Evolutionary conservation across 805 yeast species (phyloP), one percentile per base, ranked within the genome.

Genomic region (Pichia californica): DNA sequence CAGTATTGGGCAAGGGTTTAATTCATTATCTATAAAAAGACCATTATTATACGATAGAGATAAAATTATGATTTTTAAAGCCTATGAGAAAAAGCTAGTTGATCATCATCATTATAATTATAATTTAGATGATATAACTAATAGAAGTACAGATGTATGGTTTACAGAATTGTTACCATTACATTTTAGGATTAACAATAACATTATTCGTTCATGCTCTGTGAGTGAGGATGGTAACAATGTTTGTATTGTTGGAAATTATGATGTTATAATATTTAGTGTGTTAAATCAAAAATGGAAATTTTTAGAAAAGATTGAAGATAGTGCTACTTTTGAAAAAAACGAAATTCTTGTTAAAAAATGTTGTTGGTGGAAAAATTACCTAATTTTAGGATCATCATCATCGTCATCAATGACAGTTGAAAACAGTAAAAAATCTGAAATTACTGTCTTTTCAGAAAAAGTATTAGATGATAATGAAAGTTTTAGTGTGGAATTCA

Each of bases 181-280:
- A 4, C 51, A 58, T 19, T 76, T 76, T 47, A 59, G 65, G 33
- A 60, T 75, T 5, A 64, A 61, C 26, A 73, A 73, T 52, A 59
- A 67, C 61, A 71, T 70, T 5, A 63, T 76, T 2, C 53, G 65
- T 14, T 63, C 67, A 29, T 63, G 68, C 3, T 55, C 70, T n/a
- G 60, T 67, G 16, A 69, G 74, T 40, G 64, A 65, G 21, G 77
- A 74, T 48, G 80, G 80, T 10, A 56, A 68, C 38, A 64, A 62
- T 47, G 61, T 74, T 15, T 78, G 79, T 19, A 31, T 76, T 15
- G 71, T 78, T 6, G 81, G 81, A 0, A 59, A 65, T 19, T 54
- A 58, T 21, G 79, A 78, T 19, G 64, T 75, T 14, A 56, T 71
- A 21, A 63, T 73, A 36, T 73, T 69, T 50, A 61, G 67, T 38